Base-by-base conservation (phyloP, 805 yeast genomes). In the Metschnikowia shivogae region DNA sequence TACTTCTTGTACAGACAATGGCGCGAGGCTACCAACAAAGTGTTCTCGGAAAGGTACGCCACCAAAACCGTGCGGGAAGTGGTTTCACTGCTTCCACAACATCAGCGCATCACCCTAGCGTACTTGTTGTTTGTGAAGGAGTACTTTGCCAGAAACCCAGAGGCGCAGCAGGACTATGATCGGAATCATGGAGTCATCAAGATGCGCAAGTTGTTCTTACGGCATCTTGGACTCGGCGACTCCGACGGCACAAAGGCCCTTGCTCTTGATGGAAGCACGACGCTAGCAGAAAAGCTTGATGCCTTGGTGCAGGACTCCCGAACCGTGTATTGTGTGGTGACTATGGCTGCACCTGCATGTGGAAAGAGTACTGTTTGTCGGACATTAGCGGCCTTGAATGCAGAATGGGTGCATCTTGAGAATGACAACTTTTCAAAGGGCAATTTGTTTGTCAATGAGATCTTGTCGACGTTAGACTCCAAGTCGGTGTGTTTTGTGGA, bases 271-370 rank as follows among this genome's bases (percentile, higher is more conserved):
- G 62, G 62, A 39, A 55, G 63, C 30, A 47, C 38, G 5, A 32
- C 63, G 58, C 30, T 52, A 20, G 49, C 60, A 46, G 54, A 47
- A 33, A 37, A 39, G 47, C 39, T 48, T 43, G 35, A 34, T 39
- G 48, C 34, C 29, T 40, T 40, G 37, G 56, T 34, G 49, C 49
- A 37, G 45, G 29, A 63, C 1, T 68, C 72, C 4, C 39, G 33
- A n/a, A 39, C 48, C n/a, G 47, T 43, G 2, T 86, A 80, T 59
- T 77, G 87, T 0, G 55, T 93, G 1, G 76, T 89, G 1, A 90
- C 98, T 0, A 80, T 90, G 8, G 90, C 97, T 0, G 87, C 96
- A 0, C 78, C 92, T 42, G 98, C 97, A 0, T 87, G 97, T 64
- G 99, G 99, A 5, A 93, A 93, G 58, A 89, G 97, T 0, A 88